Evolutionary conservation across 2,329 filamentous ascomycete species (phyloP).

Genomic region (Aspergillus ochraceus): DNA sequence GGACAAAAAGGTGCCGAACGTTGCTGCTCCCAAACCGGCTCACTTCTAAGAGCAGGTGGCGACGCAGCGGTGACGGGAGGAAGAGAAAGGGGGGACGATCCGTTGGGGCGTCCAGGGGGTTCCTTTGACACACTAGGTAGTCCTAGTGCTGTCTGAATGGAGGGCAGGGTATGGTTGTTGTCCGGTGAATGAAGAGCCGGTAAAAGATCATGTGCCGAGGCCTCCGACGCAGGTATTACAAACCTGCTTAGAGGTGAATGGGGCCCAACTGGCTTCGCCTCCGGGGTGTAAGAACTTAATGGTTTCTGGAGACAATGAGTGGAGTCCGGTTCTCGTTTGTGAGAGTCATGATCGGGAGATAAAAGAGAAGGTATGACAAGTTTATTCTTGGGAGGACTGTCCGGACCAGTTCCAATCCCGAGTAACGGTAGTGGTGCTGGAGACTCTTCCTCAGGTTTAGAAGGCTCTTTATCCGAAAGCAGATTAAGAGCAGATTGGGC

Average conservation of each 20-base stretch:
- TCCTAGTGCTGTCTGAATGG: constrained; percentile 40
- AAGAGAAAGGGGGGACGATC: constrained; percentile 23
- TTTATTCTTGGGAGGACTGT: not conserved
- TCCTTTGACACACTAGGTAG: constrained; percentile 28
- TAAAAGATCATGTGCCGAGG: constrained; percentile 33
- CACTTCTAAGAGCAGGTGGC: constrained; percentile 27
- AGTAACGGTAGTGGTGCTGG: no score
- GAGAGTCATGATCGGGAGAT: not conserved
- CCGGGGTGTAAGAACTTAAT: constrained; percentile 21
- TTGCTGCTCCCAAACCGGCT: constrained; percentile 31
- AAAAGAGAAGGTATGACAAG: not conserved
- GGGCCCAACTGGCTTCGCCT: constrained; percentile 16
- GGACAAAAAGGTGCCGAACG: constrained; percentile 30
- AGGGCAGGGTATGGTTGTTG: constrained; percentile 31
- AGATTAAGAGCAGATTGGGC: constrained; percentile 1
- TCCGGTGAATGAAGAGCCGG: constrained; percentile 40
- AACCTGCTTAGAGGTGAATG: constrained; percentile 29
- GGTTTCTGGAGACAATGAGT: not conserved
- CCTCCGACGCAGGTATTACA: constrained; percentile 33
- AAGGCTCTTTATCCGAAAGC: not conserved
- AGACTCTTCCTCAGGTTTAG: not conserved
- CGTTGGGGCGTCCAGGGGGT: constrained; percentile 25
- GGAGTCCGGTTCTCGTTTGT: not conserved
- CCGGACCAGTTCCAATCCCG: not conserved
- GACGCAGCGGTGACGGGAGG: constrained; percentile 25